phyloP scores from a whole-genome alignment of 345 rosid species.

The Erucastrum elatum region DNA sequence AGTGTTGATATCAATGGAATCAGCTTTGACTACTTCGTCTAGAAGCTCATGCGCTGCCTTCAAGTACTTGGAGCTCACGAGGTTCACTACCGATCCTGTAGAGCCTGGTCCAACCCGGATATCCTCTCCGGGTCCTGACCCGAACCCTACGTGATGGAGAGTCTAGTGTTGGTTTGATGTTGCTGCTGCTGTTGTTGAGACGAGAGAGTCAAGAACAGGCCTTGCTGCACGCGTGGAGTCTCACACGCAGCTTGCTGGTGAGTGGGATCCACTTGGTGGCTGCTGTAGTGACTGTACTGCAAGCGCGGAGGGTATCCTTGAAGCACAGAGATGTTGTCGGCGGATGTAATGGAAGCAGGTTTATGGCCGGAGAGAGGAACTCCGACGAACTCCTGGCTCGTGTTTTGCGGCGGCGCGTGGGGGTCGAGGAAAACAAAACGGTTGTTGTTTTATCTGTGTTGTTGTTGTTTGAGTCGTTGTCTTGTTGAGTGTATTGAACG shows the following conservation, averaged over 20 bases:
- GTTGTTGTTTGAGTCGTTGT: constrained; percentile 44
- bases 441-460: constrained; percentile 43
- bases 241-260: constrained; percentile 61
- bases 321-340: constrained; percentile 55
- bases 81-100: constrained; percentile 70
- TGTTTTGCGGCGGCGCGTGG: constrained; percentile 49
- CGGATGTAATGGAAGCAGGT: constrained; percentile 47
- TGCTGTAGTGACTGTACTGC: constrained; percentile 69
- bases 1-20: constrained; percentile 39
- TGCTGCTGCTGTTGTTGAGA: constrained; percentile 70
- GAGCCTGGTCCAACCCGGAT: constrained; percentile 59
- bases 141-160: constrained; percentile 42
- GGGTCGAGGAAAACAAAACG: constrained; percentile 44
- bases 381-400: constrained; percentile 79
- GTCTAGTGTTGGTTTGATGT: constrained; percentile 41
- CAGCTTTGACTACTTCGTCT: constrained; percentile 88
- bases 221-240: constrained; percentile 74
- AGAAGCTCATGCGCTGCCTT: constrained; percentile 92
- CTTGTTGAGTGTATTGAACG: constrained; percentile 70
- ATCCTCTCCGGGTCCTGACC: constrained; percentile 58
- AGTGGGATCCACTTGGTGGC: constrained; percentile 47
- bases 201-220: constrained; percentile 83
- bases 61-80: constrained; percentile 87
- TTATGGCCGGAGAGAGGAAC: constrained; percentile 60
- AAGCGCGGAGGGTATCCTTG: constrained; percentile 81